Evolutionary conservation across 257 asterid genomes (phyloP).

Genomic region (Fraxinus pennsylvanica): DNA sequence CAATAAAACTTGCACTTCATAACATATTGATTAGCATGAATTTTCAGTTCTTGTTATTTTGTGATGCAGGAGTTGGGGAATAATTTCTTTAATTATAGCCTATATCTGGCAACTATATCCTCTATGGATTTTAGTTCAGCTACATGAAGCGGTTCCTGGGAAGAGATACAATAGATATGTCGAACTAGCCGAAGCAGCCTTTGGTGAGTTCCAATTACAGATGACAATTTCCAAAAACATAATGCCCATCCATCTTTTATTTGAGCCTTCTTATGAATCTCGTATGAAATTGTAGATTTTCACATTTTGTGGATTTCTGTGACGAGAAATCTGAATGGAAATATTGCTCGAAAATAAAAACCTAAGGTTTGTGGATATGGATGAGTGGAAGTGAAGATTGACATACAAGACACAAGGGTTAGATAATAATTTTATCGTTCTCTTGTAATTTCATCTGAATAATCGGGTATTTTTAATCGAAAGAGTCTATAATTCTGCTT

Average conservation of each 20-base stretch:
- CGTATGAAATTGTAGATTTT: neutral
- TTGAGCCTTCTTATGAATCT: neutral
- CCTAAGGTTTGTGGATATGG: neutral
- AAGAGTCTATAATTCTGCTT: neutral
- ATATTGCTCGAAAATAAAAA: no score
- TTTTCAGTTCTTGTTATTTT: neutral
- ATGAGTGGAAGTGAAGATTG: neutral
- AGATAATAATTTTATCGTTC: no score
- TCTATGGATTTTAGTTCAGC: slow-evolving; percentile 92
- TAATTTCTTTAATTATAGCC: slow-evolving; percentile 75
- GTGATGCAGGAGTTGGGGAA: slow-evolving; percentile 88
- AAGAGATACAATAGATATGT: slow-evolving; percentile 96
- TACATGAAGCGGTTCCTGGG: slow-evolving; percentile 99
- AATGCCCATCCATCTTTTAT: neutral
- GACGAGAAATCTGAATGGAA: neutral
- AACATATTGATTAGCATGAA: neutral
- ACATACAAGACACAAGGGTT: neutral
- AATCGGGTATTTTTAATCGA: no score
- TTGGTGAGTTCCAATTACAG: slow-evolving; percentile 51
- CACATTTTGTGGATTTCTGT: neutral
- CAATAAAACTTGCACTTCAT: neutral
- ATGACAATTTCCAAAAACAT: neutral
- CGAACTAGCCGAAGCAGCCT: slow-evolving; percentile 98
- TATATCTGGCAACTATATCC: slow-evolving; percentile 95
- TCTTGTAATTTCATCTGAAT: no score